phyloP scores from a whole-genome alignment of 495 filamentous ascomycete genomes.

The Xylaria flabelliformis region DNA sequence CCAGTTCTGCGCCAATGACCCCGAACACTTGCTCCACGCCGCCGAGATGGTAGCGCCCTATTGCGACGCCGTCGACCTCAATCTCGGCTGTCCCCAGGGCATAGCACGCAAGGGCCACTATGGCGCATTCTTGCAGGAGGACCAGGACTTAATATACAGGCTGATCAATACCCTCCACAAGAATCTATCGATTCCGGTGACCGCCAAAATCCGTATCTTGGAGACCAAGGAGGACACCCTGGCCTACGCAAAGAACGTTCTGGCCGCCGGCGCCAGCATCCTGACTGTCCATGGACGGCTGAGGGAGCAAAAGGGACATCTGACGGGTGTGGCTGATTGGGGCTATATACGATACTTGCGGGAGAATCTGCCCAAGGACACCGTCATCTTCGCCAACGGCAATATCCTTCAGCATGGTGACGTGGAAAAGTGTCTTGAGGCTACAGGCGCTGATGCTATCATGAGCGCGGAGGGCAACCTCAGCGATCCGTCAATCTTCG shows the following conservation, averaged over 20 bases:
- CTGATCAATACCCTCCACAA: constrained; percentile 80
- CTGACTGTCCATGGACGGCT: constrained; percentile 89
- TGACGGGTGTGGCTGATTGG: constrained; percentile 96
- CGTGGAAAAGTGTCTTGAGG: constrained; percentile 76
- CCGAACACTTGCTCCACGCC: constrained; percentile 75
- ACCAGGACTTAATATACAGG: constrained; percentile 79
- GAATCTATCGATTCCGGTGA: constrained; percentile 79
- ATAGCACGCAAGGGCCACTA: constrained; percentile 92
- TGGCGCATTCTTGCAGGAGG: constrained; percentile 93
- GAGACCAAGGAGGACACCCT: constrained; percentile 86
- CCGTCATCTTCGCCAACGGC: constrained; percentile 95
- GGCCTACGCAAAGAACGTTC: constrained; percentile 86
- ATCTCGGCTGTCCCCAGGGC: constrained; percentile 96
- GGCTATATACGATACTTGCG: constrained; percentile 78
- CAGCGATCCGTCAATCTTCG: constrained; percentile 88
- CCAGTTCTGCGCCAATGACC: constrained; percentile 95
- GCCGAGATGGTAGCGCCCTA: constrained; percentile 77
- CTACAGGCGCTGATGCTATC: constrained; percentile 89
- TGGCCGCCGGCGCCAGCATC: constrained; percentile 88
- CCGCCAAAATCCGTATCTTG: constrained; percentile 91
- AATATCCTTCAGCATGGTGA: constrained; percentile 88
- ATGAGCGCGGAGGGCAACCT: constrained; percentile 97
- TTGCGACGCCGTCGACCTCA: constrained; percentile 95
- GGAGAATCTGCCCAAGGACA: constrained; percentile 81
- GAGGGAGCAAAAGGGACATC: constrained; percentile 94